phyloP scores from a whole-genome alignment of 331 rosid species.

The Telfairia occidentalis region DNA sequence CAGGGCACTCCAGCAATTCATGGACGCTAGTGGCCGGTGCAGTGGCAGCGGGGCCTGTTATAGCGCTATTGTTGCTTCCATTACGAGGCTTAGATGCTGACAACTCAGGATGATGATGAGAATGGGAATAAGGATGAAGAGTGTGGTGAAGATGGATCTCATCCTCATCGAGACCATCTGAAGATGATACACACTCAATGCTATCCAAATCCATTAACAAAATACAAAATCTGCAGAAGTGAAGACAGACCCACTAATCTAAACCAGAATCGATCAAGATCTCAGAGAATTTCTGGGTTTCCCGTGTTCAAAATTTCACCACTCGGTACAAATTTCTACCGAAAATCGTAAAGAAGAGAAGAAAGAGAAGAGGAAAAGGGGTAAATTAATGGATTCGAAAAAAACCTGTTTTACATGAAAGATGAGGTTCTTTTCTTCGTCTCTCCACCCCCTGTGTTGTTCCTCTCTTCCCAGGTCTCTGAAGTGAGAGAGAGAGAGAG shows the following conservation, averaged over 20 bases:
- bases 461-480: background rate
- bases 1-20: conserved; percentile 95
- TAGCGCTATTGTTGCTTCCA: conserved; percentile 28
- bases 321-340: conserved; percentile 5
- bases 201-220: conserved; percentile 75
- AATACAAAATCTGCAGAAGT: conserved; percentile 6
- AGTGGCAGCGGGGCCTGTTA: conserved; percentile 41
- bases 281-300: background rate
- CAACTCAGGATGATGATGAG: conserved; percentile 64
- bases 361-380: conserved; percentile 6
- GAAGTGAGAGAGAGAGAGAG: background rate
- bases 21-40: conserved; percentile 97
- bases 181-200: conserved; percentile 81
- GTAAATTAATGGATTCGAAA: background rate
- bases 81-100: conserved; percentile 63
- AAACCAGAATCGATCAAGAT: conserved; percentile 7
- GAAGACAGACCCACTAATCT: background rate
- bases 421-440: conserved; percentile 9
- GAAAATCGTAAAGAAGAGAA: conserved; percentile 3
- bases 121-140: conserved; percentile 33
- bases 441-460: background rate
- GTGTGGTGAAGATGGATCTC: conserved; percentile 75
- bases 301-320: conserved; percentile 8
- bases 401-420: background rate
- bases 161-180: conserved; percentile 90